These are phyloP conservation scores for Hygrocybe punicea DNA, from an alignment of 768 basidiomycete species.

Conservation along the genomic window DNA sequence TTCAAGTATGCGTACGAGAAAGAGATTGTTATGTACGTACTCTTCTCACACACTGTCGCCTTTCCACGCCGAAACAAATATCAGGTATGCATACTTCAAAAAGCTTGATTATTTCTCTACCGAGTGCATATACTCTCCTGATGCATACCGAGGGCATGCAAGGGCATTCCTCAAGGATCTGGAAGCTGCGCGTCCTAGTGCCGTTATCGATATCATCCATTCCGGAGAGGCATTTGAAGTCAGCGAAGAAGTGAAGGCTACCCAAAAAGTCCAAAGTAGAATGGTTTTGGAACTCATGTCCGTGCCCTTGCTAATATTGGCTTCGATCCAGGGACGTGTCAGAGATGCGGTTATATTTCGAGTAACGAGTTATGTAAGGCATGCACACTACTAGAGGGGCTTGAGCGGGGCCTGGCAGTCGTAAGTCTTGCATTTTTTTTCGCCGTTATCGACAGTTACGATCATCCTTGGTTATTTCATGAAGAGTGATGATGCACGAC, in stretches of 20 bases:
- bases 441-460: no score
- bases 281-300: constrained; percentile 11
- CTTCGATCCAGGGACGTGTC: constrained; percentile 71
- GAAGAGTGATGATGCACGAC: no score
- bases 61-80: constrained; percentile 2
- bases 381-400: constrained; percentile 83
- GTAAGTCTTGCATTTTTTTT: constrained; percentile 50
- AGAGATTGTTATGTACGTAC: constrained; percentile 92
- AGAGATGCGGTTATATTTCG: constrained; percentile 92
- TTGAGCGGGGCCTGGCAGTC: constrained; percentile 76
- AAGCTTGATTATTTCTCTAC: constrained; percentile 99
- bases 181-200: constrained; percentile 89
- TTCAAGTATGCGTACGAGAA: constrained; percentile 99
- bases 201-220: constrained; percentile 97
- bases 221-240: constrained; percentile 91
- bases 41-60: constrained; percentile 1
- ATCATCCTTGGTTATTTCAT: no score
- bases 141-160: constrained; percentile 97
- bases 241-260: constrained; percentile 77
- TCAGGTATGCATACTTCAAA: constrained; percentile 98
- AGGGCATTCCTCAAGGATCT: constrained; percentile 92
- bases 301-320: constrained; percentile 4
- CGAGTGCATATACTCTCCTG: constrained; percentile 98
- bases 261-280: constrained; percentile 83
- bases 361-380: constrained; percentile 97